Evolutionary conservation across 768 basidiomycete species (phyloP), one percentile per base, ranked within the genome.

Genomic region (Pleurotus eryngii): DNA sequence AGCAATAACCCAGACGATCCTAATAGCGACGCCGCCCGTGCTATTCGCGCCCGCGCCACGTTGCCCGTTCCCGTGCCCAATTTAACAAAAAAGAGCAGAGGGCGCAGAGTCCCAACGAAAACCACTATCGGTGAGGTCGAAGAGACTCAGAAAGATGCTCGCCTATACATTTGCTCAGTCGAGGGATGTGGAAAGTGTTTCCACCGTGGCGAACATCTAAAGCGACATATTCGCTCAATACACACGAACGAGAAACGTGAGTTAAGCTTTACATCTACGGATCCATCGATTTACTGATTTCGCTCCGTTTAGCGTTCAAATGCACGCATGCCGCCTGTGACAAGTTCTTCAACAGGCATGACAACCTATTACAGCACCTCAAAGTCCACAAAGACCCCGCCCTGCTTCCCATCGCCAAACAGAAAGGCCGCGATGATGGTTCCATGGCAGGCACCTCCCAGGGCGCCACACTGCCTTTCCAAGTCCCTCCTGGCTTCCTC

Each of bases 311-410:
- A 92, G 90, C 90, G 7, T 89, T 86, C 74, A 78, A 84, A 63
- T 92, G 90, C 70, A 80, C 85, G 24, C 80, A 81, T 64, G 77
- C 82, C 3, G 67, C 74, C 27, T 92, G 90, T 71, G 81, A 81
- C 67, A 89, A 89, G 67, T 77, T 76, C 62, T 92, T 92, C 68
- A 89, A 88, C 58, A 79, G 90, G 59, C 86, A 87, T 61, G 90
- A 92, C 66, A 92, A 92, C 68, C 80, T 92, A 35, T 77, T 87
- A 47, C 90, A 92, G 69, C 90, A 92, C 64, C 72, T 87, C 67
- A 84, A 86, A 63, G 85, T 90, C 15, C 89, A 90, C 70, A 78
- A 80, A 59, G 73, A 76, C 39, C 65, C 61, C 12, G 55, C 63
- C 15, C 55, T 46, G 5, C 37, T 46, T 17, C 55, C 51, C 15